Percentiles rank a stretch among this genome's conserved stretches.
phyloP scores from a whole-genome alignment of 371 early-diverging fungal species.

The Antonospora locustae region DNA sequence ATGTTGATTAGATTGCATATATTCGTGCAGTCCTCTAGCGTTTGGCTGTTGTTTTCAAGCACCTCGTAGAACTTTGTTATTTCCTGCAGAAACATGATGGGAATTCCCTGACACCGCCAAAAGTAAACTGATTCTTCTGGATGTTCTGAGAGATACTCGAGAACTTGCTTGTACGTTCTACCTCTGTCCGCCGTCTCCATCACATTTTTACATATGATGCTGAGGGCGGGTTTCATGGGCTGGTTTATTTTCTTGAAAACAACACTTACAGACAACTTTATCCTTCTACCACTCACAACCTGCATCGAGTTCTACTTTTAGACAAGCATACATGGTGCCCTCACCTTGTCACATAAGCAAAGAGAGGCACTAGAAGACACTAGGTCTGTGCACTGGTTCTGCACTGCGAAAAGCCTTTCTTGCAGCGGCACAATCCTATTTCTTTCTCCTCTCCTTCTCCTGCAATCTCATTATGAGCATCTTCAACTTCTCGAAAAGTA shows the following conservation, averaged over 20 bases:
- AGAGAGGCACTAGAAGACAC: too few relatives aligned
- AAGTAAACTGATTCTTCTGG: background rate
- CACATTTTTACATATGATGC: background rate
- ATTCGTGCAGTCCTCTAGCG: background rate
- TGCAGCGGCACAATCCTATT: background rate
- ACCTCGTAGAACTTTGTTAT: constrained; percentile 26
- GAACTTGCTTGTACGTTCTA: constrained; percentile 4
- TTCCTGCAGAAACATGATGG: constrained; percentile 42
- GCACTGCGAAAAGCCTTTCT: background rate
- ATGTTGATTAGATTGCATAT: constrained; percentile 18
- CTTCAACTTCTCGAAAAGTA: constrained; percentile 51
- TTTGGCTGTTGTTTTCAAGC: constrained; percentile 13
- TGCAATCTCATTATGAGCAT: constrained; percentile 40
- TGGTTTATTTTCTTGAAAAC: too few relatives aligned
- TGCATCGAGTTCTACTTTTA: too few relatives aligned
- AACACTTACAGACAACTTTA: too few relatives aligned
- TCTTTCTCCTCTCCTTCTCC: constrained; percentile 32
- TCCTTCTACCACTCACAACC: too few relatives aligned
- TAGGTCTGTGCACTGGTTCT: too few relatives aligned
- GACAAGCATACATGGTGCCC: too few relatives aligned
- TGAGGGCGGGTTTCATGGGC: background rate
- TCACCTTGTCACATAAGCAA: too few relatives aligned
- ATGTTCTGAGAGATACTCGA: constrained; percentile 3
- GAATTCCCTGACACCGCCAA: constrained; percentile 27
- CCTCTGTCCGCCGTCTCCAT: constrained; percentile 3